Evolutionary conservation across 116 monocot species (phyloP), one percentile per base, ranked within the genome.

Genomic region (Dioscorea cayenensis): DNA sequence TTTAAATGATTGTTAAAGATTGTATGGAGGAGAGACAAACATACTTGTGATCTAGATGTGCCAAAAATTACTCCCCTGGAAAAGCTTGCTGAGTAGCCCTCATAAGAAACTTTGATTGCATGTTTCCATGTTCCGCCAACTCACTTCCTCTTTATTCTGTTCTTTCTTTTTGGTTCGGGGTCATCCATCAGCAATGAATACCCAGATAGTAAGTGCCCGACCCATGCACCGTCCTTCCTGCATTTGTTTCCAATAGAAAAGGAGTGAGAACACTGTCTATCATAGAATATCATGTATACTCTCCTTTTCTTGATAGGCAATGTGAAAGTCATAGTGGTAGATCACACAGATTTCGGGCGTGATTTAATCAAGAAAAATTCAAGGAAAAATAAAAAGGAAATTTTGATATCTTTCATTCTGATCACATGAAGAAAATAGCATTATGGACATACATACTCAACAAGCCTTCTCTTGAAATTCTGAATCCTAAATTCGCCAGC

Each of bases 11-110:
- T 13, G n/a, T 58, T 18, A 9, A 36, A 20, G 23, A 62, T 62
- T 62, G 62, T 4, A 62, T 0, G 20, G 11, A 62, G 11, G 23
- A 27, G 5, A n/a, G 21, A 62, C 7, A 20, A 7, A 73, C 84
- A 73, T 90, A 96, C 96, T 92, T 96, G n/a, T 92, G 90, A 80
- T 96, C 96, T 48, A 96, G 80, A 81, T 90, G 86, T 10, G 92
- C 96, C 29, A 96, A 66, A n/a, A 37, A 96, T 66, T 77, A 86
- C 84, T 38, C 92, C 96, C 84, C 90, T 22, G 96, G 92, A 72
- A 92, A 92, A 73, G 96, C 85, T 28, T 60, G 71, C 76, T 75
- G 81, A 6, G 92, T 92, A 65, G 90, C 92, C n/a, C 65, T 92
- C 86, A 59, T 82, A 81, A 23, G 96, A 81, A 77, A 67, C 84